These are phyloP conservation scores for Cenococcum geophilum DNA, from an alignment of 495 filamentous ascomycete species.

Conservation along the genomic window DNA sequence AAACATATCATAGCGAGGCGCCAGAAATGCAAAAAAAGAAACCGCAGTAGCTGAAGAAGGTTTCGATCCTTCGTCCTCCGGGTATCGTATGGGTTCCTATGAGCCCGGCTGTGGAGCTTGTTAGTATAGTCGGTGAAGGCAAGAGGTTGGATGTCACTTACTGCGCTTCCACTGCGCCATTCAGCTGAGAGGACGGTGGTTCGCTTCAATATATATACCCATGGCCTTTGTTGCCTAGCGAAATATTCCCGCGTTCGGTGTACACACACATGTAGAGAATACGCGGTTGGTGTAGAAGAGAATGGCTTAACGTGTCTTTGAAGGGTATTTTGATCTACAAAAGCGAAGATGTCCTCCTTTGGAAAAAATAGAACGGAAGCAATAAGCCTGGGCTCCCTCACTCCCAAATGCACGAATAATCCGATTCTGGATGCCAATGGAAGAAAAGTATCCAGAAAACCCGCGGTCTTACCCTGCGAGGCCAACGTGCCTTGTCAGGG, in stretches of 20 bases:
- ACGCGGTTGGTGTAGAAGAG: no score
- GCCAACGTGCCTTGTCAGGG: neutral
- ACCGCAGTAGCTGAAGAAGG: constrained; percentile 13
- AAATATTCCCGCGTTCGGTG: neutral
- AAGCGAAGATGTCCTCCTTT: no score
- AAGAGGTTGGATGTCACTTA: neutral
- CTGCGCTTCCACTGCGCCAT: constrained; percentile 30
- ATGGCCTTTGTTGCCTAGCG: neutral
- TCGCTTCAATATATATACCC: no score
- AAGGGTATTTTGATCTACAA: no score
- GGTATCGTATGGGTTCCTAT: constrained; percentile 18
- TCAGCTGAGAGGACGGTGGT: constrained; percentile 7
- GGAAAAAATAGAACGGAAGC: no score
- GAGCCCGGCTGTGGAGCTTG: constrained; percentile 23
- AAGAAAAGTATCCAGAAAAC: neutral
- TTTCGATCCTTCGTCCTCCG: constrained; percentile 29
- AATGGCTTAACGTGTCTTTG: no score
- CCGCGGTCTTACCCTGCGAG: neutral
- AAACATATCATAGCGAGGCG: neutral
- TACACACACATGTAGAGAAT: neutral
- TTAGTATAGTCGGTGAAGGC: neutral
- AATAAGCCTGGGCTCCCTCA: neutral
- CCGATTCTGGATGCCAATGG: neutral
- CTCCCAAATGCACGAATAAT: neutral
- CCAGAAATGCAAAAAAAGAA: constrained; percentile 5